Base-by-base conservation (phyloP, 1,284 basidiomycete species). In the Ganoderma multipileum region DNA sequence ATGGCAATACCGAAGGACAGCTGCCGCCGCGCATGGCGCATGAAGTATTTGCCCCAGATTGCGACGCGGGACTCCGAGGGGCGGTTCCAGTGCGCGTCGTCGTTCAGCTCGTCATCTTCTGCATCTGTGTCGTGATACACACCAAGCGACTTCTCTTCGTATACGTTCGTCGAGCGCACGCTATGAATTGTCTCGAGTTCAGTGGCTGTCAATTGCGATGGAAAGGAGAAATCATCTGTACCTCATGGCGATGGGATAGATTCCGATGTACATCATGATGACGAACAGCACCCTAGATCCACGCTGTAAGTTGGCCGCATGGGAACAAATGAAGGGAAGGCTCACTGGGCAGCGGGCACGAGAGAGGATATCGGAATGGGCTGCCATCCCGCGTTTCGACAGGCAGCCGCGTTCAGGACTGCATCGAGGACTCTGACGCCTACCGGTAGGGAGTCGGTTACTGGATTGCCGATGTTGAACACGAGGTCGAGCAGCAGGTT, bases 161-260 rank as follows among this genome's bases (percentile, higher is more conserved):
- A 99, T 0, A 99, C 97, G 79, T 99, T 99, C 26, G 97, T 98
- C n/a, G 94, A 90, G n/a, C 97, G 93, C 12, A 99, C 95, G 73
- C 92, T 92, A 63, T 18, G 0, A 33, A 20, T 12, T 28, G 5
- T 55, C 5, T 20, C 30, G 3, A 11, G 54, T 55, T n/a, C 8
- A 38, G 3, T 7, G 5, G 20, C 1, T 60, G n/a, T 18, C 12
- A 18, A n/a, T 28, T 16, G n/a, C 1, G n/a, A 23, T 26, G 23
- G 23, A n/a, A 26, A 52, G 23, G 0, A 9, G n/a, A 20, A 23
- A 41, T 2, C n/a, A 12, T 72, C 78, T 18, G n/a, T 63, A 87
- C 88, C 89, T 91, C 87, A 92, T 85, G 2, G 90, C 90, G 74
- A 92, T 90, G 7, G 92, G 92, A 78, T 92, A 93, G 66, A 91